Evolutionary conservation across 306 rosid species (phyloP), one percentile per base, ranked within the genome.

Genomic region (Pterocarpus santalinus): DNA sequence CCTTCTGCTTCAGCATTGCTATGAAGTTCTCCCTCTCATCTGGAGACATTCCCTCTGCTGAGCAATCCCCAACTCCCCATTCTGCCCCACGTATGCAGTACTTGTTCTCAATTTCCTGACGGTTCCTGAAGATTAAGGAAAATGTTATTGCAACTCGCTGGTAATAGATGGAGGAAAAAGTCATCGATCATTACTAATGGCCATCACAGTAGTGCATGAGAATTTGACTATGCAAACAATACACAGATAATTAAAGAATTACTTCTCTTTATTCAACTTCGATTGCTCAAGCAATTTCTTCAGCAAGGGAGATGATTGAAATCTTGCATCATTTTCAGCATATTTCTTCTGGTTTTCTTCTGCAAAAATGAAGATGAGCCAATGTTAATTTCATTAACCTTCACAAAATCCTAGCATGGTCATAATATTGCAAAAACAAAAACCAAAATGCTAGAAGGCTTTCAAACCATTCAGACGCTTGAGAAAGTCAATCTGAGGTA

Each of bases 21-120:
- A 95, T 88, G 89, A 95, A 95, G 11, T 87, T 89, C 0, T 94
- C 98, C 63, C 87, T 91, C 13, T 90, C 97, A 1, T 81, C 91
- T 0, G 90, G 82, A 17, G 97, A 76, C 98, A 95, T 90, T 71
- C 90, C 97, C 81, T 91, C 94, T 0, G 95, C 70, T 15, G 97
- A 92, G 86, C 97, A 95, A 82, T 95, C 97, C 33, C 99, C 99
- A 5, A 95, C 94, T 74, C 97, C 99, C 99, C 97, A 92, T 80
- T 95, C 98, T 7, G 97, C 98, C 0, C 97, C 98, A 0, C 98
- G 88, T 68, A 95, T 2, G 81, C 97, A 95, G 79, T 95, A 92
- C 90, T 95, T 95, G 88, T 95, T 90, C 71, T 86, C 83, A 53
- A 71, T 87, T 74, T 80, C 88, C 72, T 71, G 87, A 12, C 89